Evolutionary conservation across 164 flowering plant genomes (phyloP), one percentile per base, ranked within the genome.

Genomic region (Echeveria elegans): DNA sequence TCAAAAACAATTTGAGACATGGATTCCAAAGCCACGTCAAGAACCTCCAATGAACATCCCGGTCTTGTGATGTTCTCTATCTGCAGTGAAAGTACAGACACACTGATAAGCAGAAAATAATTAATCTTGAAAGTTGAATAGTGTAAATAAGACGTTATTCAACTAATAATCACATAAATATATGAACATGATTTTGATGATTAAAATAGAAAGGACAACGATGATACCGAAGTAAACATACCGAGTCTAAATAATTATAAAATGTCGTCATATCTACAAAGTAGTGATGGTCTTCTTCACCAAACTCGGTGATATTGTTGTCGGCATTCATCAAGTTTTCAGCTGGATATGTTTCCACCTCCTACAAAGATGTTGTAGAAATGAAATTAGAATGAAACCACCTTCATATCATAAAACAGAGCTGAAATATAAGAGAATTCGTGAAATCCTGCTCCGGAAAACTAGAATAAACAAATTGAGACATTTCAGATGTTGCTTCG

Each of bases 1-100:
- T 52, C 23, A 1, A 52, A 0, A 14, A 52, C 58, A 7, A 52
- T 52, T 23, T 52, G 58, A 52, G 58, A n/a, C 58, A 52, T 52
- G 29, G 58, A 52, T 52, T 52, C 58, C 58, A 52, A 52, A 21
- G 58, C 58, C 58, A 24, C 58, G 8, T 52, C 26, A 23, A 52
- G 58, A 52, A 52, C 10, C 9, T 52, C 58, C 12, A 4, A 52
- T 21, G 58, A 23, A 23, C 56, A n/a, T n/a, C 56, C 56, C 7
- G 56, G 58, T 52, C 29, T 21, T 23, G 28, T 23, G 12, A 52
- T 52, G 12, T 52, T 14, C 58, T 52, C 58, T 8, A 21, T 52
- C 58, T 52, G 58, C 29, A 52, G 26, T 6, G 28, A 1, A 21
- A 1, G 1, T 9, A 52, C 26, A 8, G 23, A 52, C 23, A 23